A percentile compares a stretch with the other conserved stretches of the same genome.
Evolutionary conservation across 495 filamentous ascomycete species (phyloP).

Genomic region (Penicillium longicatenatum): DNA sequence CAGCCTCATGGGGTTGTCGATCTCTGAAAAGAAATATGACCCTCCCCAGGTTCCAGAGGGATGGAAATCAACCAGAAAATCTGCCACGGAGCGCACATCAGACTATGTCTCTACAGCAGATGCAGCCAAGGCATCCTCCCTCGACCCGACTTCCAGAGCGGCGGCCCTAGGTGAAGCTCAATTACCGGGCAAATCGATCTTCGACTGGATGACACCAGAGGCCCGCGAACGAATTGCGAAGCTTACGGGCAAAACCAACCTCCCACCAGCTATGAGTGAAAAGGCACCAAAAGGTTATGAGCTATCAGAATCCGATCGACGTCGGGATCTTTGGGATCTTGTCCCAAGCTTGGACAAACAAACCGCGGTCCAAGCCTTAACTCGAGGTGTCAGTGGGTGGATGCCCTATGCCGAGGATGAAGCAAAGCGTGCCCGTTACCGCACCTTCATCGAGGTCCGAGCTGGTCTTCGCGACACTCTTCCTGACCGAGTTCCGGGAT

Average conservation of each 20-base stretch:
- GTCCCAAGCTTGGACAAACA: slow-evolving; percentile 76
- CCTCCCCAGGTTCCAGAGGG: slow-evolving; percentile 73
- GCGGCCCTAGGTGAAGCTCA: slow-evolving; percentile 79
- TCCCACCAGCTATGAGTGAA: slow-evolving; percentile 79
- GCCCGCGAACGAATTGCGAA: slow-evolving; percentile 75
- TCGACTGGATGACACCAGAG: slow-evolving; percentile 86
- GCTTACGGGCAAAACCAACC: slow-evolving; percentile 71
- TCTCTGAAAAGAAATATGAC: slow-evolving; percentile 65
- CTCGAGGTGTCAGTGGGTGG: slow-evolving; percentile 70
- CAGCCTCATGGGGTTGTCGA: slow-evolving; percentile 50
- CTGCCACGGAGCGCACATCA: slow-evolving; percentile 33
- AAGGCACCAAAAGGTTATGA: slow-evolving; percentile 64
- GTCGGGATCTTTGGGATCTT: slow-evolving; percentile 60
- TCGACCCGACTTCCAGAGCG: slow-evolving; percentile 80
- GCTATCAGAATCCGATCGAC: slow-evolving; percentile 58
- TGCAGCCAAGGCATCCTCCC: slow-evolving; percentile 70
- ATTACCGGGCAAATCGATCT: slow-evolving; percentile 90
- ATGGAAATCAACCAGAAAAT: slow-evolving; percentile 70
- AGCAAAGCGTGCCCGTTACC: slow-evolving; percentile 75
- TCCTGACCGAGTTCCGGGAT: slow-evolving; percentile 58
- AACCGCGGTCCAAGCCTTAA: slow-evolving; percentile 72
- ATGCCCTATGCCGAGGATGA: slow-evolving; percentile 88
- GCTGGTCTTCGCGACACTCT: slow-evolving; percentile 63
- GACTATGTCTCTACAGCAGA: slow-evolving; percentile 70
- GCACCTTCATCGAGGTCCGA: slow-evolving; percentile 74